These are phyloP conservation scores for Eimeria acervulina DNA, from an alignment of 169 alveolate species.

Conservation along the genomic window DNA sequence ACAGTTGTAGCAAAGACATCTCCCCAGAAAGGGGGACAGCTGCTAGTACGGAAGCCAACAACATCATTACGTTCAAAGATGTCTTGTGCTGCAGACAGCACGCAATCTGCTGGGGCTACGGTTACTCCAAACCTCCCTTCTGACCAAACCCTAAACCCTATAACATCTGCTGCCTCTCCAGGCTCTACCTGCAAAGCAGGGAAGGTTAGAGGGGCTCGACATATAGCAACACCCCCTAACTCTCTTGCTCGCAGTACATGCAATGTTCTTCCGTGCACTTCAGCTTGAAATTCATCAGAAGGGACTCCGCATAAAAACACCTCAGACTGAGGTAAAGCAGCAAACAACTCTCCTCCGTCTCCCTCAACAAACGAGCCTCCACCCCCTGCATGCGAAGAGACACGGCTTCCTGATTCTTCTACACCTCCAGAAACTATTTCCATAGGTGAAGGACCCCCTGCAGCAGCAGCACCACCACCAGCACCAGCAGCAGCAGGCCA, in stretches of 20 bases:
- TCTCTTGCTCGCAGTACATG: constrained; percentile 89
- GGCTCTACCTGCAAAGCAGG: constrained; percentile 87
- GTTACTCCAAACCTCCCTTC: constrained; percentile 95
- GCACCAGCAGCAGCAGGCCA: too few relatives aligned
- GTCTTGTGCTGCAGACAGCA: constrained; percentile 91
- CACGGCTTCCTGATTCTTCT: too few relatives aligned
- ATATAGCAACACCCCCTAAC: constrained; percentile 94
- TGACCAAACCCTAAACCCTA: constrained; percentile 90
- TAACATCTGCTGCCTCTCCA: constrained; percentile 87
- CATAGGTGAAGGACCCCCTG: too few relatives aligned
- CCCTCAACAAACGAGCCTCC: not conserved
- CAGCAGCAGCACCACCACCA: too few relatives aligned
- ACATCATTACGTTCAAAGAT: constrained; percentile 95
- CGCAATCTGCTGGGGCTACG: constrained; percentile 95
- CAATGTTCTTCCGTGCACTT: constrained; percentile 88
- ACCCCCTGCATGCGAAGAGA: too few relatives aligned
- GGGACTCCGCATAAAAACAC: constrained; percentile 89
- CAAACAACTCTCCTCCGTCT: constrained; percentile 45
- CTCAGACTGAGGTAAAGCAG: constrained; percentile 71
- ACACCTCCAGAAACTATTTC: too few relatives aligned
- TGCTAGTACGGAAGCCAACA: constrained; percentile 93
- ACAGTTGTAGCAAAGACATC: constrained; percentile 93
- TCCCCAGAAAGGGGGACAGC: constrained; percentile 88
- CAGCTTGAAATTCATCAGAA: constrained; percentile 90
- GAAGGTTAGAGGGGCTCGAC: constrained; percentile 93